A percentile compares a stretch with the other conserved stretches of the same genome.
phyloP scores from a whole-genome alignment of 2,329 filamentous ascomycete species.

The Colletotrichum tropicale region DNA sequence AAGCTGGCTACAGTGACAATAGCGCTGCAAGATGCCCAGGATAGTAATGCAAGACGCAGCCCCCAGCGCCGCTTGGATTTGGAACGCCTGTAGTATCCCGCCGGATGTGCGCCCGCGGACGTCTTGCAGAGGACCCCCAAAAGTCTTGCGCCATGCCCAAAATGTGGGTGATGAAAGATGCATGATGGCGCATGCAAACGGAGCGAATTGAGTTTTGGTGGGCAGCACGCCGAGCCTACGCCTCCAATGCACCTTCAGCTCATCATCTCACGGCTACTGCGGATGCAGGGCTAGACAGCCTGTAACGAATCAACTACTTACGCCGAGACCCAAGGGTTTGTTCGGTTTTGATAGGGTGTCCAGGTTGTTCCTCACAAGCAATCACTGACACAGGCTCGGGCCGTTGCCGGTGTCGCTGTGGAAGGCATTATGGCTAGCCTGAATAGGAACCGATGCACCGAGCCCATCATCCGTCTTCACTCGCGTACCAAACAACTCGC shows the following conservation, averaged over 20 bases:
- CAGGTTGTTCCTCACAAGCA: not conserved
- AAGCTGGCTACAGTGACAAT: not conserved
- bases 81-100: not conserved
- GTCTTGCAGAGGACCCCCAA: not conserved
- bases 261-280: not conserved
- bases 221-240: not conserved
- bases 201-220: not conserved
- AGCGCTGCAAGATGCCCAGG: not conserved
- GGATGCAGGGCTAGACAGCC: not conserved
- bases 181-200: not conserved
- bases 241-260: not conserved
- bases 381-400: not conserved
- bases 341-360: not conserved
- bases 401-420: not conserved
- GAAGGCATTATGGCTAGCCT: not conserved
- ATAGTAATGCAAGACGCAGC: not conserved
- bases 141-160: not conserved
- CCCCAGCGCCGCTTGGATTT: not conserved
- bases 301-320: not conserved
- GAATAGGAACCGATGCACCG: not conserved
- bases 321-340: not conserved
- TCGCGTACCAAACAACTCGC: not conserved
- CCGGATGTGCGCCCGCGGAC: not conserved
- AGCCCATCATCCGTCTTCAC: not conserved
- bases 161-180: not conserved